Base-by-base conservation (phyloP, 257 asterid genomes). In the Vinca minor region DNA sequence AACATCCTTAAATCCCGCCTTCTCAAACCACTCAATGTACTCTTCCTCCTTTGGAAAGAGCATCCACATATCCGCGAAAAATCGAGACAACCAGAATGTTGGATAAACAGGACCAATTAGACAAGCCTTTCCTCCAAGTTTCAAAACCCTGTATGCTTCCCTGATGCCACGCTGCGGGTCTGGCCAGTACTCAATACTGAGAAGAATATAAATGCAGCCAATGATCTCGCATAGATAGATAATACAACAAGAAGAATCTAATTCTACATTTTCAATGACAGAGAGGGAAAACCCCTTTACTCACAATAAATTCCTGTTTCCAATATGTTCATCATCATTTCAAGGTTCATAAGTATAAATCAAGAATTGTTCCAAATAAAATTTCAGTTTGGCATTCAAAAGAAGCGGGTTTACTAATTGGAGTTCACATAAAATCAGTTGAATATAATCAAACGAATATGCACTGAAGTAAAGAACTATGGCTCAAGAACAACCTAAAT, bases 41-140 rank as follows among this genome's bases (percentile, higher is more conserved):
- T 93, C 98, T 73, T 89, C 97, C 80, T 93, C 98, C 79, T 76
- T 89, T 0, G 98, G 98, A 76, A 93, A 93, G 77, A 93, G 97
- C 98, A 93, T 93, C 98, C 97, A 93, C 50, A 68, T 81, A 71
- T 93, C 97, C 26, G 97, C 98, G 68, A 93, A 93, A 83, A 93
- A 93, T 12, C 85, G 92, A 25, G 98, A 89, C 74, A 93, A 59
- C 95, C 95, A 85, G 73, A 85, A 84, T 5, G 96, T 87, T 28
- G 97, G 98, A 67, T 93, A 77, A 12, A 89, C 96, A 6, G 98
- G 98, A 62, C 98, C 98, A 18, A 93, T 93, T 38, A 93, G 0
- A 81, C 98, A 89, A 4, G 96, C 97, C 76, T 93, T 89, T 39
- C 97, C 94, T 65, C 94, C 94, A 11, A 84, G 77, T 66, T 85